Percentiles rank a stretch among this genome's conserved stretches.
Conservation (phyloP, 495 filamentous ascomycete species). For the Chaetomium tenue region DNA sequence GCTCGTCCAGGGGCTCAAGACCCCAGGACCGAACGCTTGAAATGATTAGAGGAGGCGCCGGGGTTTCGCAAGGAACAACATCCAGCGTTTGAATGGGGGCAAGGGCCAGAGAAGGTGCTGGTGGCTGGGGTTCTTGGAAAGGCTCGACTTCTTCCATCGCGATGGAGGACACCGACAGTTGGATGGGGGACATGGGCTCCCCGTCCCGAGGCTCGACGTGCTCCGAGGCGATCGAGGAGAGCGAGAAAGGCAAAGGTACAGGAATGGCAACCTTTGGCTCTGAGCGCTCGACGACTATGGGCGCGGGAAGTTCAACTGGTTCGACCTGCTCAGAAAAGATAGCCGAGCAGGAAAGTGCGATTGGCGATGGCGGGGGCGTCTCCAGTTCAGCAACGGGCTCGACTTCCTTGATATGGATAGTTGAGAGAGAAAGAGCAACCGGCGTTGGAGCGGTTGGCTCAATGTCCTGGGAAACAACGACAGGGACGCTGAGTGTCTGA, state of each 20-base stretch:
- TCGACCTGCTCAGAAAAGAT: slow-evolving; percentile 24
- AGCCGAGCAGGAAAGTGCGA: slow-evolving; percentile 18
- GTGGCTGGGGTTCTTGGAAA: slow-evolving; percentile 24
- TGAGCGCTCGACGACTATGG: slow-evolving; percentile 14
- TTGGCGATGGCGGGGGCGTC: slow-evolving; percentile 20
- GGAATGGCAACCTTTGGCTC: slow-evolving; percentile 9
- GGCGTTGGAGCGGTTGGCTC: slow-evolving; percentile 26
- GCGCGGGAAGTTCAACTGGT: slow-evolving; percentile 24
- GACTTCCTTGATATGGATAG: slow-evolving; percentile 27
- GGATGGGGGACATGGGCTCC: slow-evolving; percentile 22
- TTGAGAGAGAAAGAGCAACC: slow-evolving; percentile 27
- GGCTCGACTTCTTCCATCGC: slow-evolving; percentile 33
- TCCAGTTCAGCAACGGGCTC: slow-evolving; percentile 26
- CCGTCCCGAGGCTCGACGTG: slow-evolving; percentile 23
- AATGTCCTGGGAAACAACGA: slow-evolving; percentile 31
- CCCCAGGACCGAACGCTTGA: slow-evolving; percentile 26
- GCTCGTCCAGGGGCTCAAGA: slow-evolving; percentile 26
- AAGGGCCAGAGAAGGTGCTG: slow-evolving; percentile 31
- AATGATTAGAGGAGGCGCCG: slow-evolving; percentile 24
- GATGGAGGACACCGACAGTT: slow-evolving; percentile 34
- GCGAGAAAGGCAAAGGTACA: slow-evolving; percentile 18
- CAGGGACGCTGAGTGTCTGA: slow-evolving; percentile 32
- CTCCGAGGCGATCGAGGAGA: slow-evolving; percentile 30
- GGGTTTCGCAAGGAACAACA: slow-evolving; percentile 35
- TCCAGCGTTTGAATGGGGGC: slow-evolving; percentile 34